A percentile compares a stretch with the other conserved stretches of the same genome.
Evolutionary conservation across 2,329 filamentous ascomycete species (phyloP).

Genomic region (Leptographium flavum): DNA sequence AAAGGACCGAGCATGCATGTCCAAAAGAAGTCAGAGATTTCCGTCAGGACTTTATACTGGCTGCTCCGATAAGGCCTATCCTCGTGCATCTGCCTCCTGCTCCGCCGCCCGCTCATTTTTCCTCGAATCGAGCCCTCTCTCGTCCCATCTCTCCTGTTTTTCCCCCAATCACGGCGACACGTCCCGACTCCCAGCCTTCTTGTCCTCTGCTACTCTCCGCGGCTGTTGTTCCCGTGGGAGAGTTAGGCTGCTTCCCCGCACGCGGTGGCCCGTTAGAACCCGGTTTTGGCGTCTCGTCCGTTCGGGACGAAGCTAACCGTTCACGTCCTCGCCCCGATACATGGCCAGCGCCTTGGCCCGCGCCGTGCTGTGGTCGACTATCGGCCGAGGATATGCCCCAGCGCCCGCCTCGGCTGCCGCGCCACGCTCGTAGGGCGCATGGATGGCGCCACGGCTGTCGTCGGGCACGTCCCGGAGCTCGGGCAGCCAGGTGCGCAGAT

Average conservation of each 20-base stretch:
- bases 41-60: too few relatives aligned
- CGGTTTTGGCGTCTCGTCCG: too few relatives aligned
- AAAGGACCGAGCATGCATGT: too few relatives aligned
- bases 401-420: neutral
- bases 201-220: neutral
- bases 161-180: slow-evolving; percentile 1
- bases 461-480: slow-evolving; percentile 38
- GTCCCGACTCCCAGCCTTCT: neutral
- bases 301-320: neutral
- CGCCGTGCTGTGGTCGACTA: neutral
- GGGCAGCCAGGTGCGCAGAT: slow-evolving; percentile 71
- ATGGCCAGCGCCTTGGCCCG: neutral
- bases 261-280: too few relatives aligned
- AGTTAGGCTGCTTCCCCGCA: too few relatives aligned
- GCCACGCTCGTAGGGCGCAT: slow-evolving; percentile 64
- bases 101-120: too few relatives aligned
- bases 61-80: too few relatives aligned
- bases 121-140: neutral
- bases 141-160: neutral
- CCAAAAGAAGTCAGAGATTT: too few relatives aligned
- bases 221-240: too few relatives aligned
- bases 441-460: slow-evolving; percentile 46
- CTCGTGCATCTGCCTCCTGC: too few relatives aligned
- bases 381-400: neutral
- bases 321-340: neutral